A percentile compares a stretch with the other conserved stretches of the same genome.
Conservation (phyloP, 106 monocot genomes). For the Dendrobium catenatum region DNA sequence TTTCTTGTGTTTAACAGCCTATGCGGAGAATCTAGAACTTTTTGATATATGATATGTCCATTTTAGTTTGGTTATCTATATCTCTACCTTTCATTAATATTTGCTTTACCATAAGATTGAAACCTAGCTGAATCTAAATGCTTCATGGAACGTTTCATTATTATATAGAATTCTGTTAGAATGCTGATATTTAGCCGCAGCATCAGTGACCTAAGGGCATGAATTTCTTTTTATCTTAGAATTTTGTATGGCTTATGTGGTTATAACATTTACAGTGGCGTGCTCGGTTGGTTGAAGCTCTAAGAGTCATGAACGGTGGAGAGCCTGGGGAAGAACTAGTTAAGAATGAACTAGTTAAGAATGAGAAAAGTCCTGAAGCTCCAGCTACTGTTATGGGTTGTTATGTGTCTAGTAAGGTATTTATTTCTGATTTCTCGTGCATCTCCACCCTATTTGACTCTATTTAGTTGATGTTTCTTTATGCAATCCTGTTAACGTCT, state of each 20-base stretch:
- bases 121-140: background rate
- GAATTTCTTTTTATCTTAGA: background rate
- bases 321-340: slow-evolving; percentile 18
- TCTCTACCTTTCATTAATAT: no score
- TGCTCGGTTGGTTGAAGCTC: slow-evolving; percentile 66
- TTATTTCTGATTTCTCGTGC: background rate
- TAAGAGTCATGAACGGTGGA: slow-evolving; percentile 45
- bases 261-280: slow-evolving; percentile 57
- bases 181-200: no score
- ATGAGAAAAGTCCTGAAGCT: slow-evolving; percentile 17
- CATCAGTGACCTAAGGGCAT: no score
- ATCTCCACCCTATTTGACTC: background rate
- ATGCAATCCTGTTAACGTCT: slow-evolving; percentile 4
- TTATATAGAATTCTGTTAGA: background rate
- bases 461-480: slow-evolving; percentile 5
- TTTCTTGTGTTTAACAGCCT: no score
- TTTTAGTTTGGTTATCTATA: no score
- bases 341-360: slow-evolving; percentile 12
- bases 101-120: no score
- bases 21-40: no score
- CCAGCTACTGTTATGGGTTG: slow-evolving; percentile 14
- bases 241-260: background rate
- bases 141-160: background rate
- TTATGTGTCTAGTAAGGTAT: slow-evolving; percentile 28
- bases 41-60: no score